Conservation (phyloP, 345 rosid species). For the Ceriops decandra region DNA sequence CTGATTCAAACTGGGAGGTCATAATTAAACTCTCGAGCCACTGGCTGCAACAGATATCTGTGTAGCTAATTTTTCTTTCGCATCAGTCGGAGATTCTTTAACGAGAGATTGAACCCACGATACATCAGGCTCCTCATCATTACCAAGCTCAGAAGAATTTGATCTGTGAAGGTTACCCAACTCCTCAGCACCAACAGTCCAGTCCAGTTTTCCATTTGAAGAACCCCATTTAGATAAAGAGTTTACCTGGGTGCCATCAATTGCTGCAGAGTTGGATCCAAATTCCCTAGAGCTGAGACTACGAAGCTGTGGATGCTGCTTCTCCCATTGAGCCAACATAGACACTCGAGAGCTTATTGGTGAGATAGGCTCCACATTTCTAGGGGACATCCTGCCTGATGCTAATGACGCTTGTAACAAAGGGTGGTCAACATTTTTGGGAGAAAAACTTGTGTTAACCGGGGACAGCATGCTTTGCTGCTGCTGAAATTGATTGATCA, state of each 20-base stretch:
- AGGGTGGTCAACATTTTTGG: constrained; percentile 58
- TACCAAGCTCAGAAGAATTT: constrained; percentile 33
- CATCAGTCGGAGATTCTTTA: constrained; percentile 51
- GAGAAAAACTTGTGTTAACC: constrained; percentile 41
- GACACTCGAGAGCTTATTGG: constrained; percentile 40
- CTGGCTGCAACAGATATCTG: constrained; percentile 21
- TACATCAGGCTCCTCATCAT: constrained; percentile 46
- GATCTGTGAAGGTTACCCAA: constrained; percentile 32
- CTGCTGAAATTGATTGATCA: constrained; percentile 43
- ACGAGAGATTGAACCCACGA: constrained; percentile 55
- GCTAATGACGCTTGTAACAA: constrained; percentile 45
- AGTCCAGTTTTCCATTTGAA: constrained; percentile 56
- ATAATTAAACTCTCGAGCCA: constrained; percentile 27
- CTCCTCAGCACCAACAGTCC: constrained; percentile 41
- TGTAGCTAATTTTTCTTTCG: constrained; percentile 32
- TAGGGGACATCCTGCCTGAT: constrained; percentile 88
- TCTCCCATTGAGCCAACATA: constrained; percentile 63
- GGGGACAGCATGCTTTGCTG: constrained; percentile 75
- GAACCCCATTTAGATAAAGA: constrained; percentile 84
- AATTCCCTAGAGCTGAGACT: constrained; percentile 51
- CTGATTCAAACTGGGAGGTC: constrained; percentile 38
- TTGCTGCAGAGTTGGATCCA: constrained; percentile 32
- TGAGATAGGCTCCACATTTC: constrained; percentile 67
- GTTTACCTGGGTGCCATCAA: constrained; percentile 34
- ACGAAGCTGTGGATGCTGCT: constrained; percentile 37